Conservation (phyloP, 768 basidiomycete genomes). For the Tephrocybe rancida region DNA sequence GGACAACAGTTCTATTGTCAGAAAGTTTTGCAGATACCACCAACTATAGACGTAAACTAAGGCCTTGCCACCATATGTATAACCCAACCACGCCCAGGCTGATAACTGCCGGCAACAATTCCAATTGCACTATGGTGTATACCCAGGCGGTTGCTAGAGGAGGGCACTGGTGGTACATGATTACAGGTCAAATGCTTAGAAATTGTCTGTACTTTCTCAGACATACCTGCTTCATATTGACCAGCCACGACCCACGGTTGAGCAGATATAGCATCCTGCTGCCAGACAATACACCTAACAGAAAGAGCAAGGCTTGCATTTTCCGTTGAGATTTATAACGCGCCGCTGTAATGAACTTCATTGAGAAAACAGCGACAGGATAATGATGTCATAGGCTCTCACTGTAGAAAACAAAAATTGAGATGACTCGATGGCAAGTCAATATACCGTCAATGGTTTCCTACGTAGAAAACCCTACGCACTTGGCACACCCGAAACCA, state of each 20-base stretch:
- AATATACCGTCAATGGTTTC: neutral
- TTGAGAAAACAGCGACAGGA: neutral
- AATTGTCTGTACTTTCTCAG: neutral
- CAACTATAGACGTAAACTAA: constrained; percentile 46
- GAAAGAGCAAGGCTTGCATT: constrained; percentile 61
- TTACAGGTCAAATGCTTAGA: neutral
- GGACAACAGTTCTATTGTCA: too few relatives aligned
- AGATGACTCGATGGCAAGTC: constrained; percentile 53
- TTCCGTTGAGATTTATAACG: constrained; percentile 60
- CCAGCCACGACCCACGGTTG: constrained; percentile 68
- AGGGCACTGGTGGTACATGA: constrained; percentile 52
- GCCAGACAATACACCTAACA: constrained; percentile 58
- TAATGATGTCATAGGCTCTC: constrained; percentile 23
- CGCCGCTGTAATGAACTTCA: constrained; percentile 43
- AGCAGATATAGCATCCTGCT: constrained; percentile 71
- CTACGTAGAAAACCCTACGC: constrained; percentile 26
- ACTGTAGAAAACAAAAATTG: constrained; percentile 80
- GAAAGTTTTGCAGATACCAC: too few relatives aligned
- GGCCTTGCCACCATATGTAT: constrained; percentile 65
- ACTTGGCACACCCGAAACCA: constrained; percentile 77
- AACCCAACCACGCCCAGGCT: constrained; percentile 53
- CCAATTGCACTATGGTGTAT: constrained; percentile 71
- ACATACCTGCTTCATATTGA: constrained; percentile 74
- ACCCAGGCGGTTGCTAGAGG: constrained; percentile 82
- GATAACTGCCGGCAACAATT: constrained; percentile 60